A percentile compares a stretch with the other conserved stretches of the same genome.
Evolutionary conservation across 208 protist genomes (phyloP).

Genomic region (Leishmania mexicana): DNA sequence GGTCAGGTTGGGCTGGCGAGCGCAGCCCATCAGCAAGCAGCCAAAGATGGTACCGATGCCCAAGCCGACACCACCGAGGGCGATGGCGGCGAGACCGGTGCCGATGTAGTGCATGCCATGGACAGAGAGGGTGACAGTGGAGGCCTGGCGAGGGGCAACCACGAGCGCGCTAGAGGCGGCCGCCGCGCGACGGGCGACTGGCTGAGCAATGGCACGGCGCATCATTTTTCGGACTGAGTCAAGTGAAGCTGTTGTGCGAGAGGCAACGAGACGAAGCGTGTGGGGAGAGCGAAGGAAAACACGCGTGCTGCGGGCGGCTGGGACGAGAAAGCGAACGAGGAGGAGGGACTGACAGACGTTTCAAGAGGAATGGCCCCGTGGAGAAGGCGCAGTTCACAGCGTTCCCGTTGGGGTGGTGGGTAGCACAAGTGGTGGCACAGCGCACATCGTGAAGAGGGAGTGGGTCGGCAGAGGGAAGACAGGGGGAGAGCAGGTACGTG

Average conservation of each 20-base stretch:
- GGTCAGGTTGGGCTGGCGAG: constrained; percentile 90
- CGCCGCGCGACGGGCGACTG: constrained; percentile 45
- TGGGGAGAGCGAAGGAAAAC: background rate
- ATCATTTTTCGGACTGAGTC: constrained; percentile 59
- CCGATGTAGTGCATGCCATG: constrained; percentile 92
- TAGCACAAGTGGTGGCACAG: background rate
- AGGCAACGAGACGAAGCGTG: background rate
- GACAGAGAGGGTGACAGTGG: constrained; percentile 89
- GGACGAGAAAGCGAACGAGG: background rate
- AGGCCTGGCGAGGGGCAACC: constrained; percentile 66
- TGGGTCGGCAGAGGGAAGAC: background rate
- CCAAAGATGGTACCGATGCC: constrained; percentile 93
- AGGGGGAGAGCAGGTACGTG: background rate
- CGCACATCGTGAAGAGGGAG: background rate
- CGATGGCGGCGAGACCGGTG: constrained; percentile 90
- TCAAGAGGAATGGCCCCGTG: background rate
- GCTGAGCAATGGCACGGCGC: constrained; percentile 65
- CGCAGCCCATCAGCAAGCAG: constrained; percentile 82
- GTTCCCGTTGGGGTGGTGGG: background rate
- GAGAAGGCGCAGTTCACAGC: background rate
- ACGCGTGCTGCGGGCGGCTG: background rate
- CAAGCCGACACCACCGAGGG: constrained; percentile 89
- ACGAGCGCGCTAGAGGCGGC: constrained; percentile 43
- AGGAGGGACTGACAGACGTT: background rate
- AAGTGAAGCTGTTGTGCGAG: background rate